Conservation (phyloP, 2,329 filamentous ascomycete genomes). For the Ascomycota sp. region DNA sequence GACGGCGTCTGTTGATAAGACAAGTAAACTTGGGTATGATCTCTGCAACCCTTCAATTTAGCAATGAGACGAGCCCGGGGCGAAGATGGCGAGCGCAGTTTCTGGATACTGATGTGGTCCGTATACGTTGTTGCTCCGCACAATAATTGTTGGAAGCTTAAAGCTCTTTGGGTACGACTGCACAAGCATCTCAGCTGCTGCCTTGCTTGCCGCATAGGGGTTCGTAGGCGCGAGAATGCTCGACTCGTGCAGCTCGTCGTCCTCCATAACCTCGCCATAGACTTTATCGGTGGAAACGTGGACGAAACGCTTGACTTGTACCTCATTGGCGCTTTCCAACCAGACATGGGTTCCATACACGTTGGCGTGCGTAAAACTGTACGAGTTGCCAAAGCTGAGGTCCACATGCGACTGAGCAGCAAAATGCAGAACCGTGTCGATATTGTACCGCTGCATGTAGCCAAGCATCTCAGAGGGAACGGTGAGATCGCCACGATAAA, state of each 20-base stretch:
- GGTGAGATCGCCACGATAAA: conserved; percentile 63
- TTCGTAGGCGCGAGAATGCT: conserved; percentile 64
- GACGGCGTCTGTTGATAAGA: conserved; percentile 43
- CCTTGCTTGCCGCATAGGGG: conserved; percentile 64
- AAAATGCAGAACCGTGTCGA: conserved; percentile 70
- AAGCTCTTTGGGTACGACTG: conserved; percentile 73
- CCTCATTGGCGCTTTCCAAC: conserved; percentile 54
- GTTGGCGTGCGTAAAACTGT: conserved; percentile 63
- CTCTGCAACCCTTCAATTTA: conserved; percentile 25
- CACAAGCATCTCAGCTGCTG: conserved; percentile 70
- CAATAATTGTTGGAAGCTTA: conserved; percentile 59
- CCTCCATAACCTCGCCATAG: conserved; percentile 59
- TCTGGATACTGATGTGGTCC: conserved; percentile 70
- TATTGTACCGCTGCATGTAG: conserved; percentile 48
- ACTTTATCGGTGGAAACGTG: conserved; percentile 76
- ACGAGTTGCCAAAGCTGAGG: conserved; percentile 64
- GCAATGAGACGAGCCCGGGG: conserved; percentile 1
- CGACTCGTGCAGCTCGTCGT: conserved; percentile 50
- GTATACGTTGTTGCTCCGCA: conserved; percentile 70
- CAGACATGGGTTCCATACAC: conserved; percentile 72
- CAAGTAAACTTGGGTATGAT: conserved; percentile 70
- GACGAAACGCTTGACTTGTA: conserved; percentile 52
- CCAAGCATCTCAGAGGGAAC: conserved; percentile 48
- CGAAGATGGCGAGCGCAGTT: conserved; percentile 31
- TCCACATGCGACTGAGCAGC: conserved; percentile 76